Base-by-base conservation (phyloP, 2,329 filamentous ascomycete species). In the Paecilomyces variotii region DNA sequence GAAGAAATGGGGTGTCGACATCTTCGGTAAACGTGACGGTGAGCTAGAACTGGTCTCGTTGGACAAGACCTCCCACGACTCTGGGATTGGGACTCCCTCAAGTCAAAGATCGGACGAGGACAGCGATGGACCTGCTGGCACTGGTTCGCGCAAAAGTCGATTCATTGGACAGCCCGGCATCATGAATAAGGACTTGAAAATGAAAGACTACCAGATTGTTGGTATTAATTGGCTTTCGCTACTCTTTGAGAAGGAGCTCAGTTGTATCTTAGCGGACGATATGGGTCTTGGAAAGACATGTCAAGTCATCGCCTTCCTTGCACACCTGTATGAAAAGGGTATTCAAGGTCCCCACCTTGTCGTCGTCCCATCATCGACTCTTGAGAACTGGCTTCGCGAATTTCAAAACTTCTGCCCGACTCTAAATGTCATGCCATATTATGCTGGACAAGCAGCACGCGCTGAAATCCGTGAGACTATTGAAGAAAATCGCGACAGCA, bases 281-380 rank as follows among this genome's bases (percentile, higher is more conserved):
- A 99, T 99, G 94, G 94, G 80, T 53, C 79, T 93, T 49, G 94
- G 94, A 53, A 99, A 99, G 79, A 99, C 94, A 0, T 97, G 91
- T 67, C 93, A 99, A 69, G 91, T 97, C 61, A 96, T 99, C 65
- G 87, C 91, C 0, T 91, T 99, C 67, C 81, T 99, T 53, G 89
- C 91, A 14, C 87, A 96, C 66, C 79, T 99, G 27, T 85, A 89
- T 14, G 85, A 91, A 68, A 84, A 84, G 30, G 84, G 76, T 62
- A 81, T 77, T 69, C 84, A 68, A 78, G 91, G 90, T 68, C 91
- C 78, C 78, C 85, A 96, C 70, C 77, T 99, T 35, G 84, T 99
- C 39, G 87, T 99, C 28, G 94, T 97, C 1, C 94, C 94, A 4
- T 89, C 91, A 0, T 96, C 93, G 0, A 97, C 93, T 0, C 83